phyloP scores from a whole-genome alignment of 1,139 yeast genomes.

The Magnusiomyces ingens region DNA sequence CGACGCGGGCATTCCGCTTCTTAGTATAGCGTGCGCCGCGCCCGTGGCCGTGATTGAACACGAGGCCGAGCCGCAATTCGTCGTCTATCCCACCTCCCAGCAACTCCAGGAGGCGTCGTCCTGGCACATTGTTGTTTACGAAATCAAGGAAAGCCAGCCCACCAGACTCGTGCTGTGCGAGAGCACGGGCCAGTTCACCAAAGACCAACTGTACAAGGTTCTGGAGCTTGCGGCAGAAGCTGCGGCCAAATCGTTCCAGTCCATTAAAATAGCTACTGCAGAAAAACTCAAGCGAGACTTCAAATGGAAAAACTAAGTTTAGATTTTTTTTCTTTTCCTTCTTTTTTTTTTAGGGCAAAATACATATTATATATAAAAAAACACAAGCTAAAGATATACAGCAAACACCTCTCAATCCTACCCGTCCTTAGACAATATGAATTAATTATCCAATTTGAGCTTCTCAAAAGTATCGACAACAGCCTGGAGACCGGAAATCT shows the following conservation, averaged over 20 bases:
- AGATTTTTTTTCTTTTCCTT: neutral
- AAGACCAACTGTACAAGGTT: conserved; percentile 44
- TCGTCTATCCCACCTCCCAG: conserved; percentile 17
- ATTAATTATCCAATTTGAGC: conserved; percentile 27
- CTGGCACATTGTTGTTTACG: conserved; percentile 61
- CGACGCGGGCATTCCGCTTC: conserved; percentile 71
- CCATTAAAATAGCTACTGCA: conserved; percentile 43
- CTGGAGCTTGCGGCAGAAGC: conserved; percentile 39
- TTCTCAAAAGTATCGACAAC: conserved; percentile 38
- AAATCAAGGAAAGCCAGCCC: conserved; percentile 46
- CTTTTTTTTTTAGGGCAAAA: neutral
- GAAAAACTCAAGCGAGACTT: conserved; percentile 48
- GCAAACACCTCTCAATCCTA: neutral
- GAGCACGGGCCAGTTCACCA: conserved; percentile 62
- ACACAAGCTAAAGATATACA: neutral
- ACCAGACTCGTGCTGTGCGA: conserved; percentile 58
- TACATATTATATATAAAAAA: neutral
- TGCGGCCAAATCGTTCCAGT: conserved; percentile 41
- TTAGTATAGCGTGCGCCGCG: conserved; percentile 53
- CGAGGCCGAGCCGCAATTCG: neutral
- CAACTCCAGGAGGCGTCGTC: conserved; percentile 45
- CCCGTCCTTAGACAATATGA: neutral
- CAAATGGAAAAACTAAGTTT: conserved; percentile 42
- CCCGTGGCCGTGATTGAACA: conserved; percentile 38
- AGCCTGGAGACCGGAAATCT: conserved; percentile 60